Conservation (phyloP, 2,329 filamentous ascomycete genomes). For the Ascochyta lentis region DNA sequence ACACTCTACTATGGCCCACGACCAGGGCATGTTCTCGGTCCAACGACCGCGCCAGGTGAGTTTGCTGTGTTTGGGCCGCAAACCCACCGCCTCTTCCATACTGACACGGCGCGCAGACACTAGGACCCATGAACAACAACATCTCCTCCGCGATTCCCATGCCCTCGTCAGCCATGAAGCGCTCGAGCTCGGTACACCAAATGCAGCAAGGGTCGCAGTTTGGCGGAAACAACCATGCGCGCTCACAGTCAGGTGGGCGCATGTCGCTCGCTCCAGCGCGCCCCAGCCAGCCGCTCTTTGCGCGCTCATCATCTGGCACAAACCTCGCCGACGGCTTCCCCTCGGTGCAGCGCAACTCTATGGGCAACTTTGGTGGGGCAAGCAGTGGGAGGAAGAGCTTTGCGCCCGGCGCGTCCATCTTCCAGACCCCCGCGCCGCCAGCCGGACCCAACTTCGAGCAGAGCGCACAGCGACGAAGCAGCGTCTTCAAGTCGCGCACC, state of each 20-base stretch:
- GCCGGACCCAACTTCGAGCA: conserved; percentile 60
- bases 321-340: conserved; percentile 84
- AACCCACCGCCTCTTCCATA: conserved; percentile 20
- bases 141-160: conserved; percentile 78
- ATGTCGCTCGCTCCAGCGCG: conserved; percentile 82
- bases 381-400: conserved; percentile 73
- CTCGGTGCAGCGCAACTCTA: conserved; percentile 84
- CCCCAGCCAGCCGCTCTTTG: conserved; percentile 86
- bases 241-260: conserved; percentile 81
- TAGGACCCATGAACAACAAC: conserved; percentile 81
- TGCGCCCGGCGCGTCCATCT: conserved; percentile 61
- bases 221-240: conserved; percentile 74
- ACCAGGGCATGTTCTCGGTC: conserved; percentile 80
- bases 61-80: conserved; percentile 20
- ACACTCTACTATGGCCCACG: conserved; percentile 40
- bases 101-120: conserved; percentile 65
- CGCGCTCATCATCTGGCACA: conserved; percentile 80
- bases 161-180: conserved; percentile 92
- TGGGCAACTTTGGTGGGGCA: conserved; percentile 65
- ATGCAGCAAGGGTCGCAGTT: conserved; percentile 60
- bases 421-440: conserved; percentile 54
- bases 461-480: conserved; percentile 73
- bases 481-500: conserved; percentile 61
- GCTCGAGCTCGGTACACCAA: conserved; percentile 78
- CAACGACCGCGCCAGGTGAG: conserved; percentile 88